Evolutionary conservation across 768 basidiomycete species (phyloP).

Genomic region (Mycena alexandri): DNA sequence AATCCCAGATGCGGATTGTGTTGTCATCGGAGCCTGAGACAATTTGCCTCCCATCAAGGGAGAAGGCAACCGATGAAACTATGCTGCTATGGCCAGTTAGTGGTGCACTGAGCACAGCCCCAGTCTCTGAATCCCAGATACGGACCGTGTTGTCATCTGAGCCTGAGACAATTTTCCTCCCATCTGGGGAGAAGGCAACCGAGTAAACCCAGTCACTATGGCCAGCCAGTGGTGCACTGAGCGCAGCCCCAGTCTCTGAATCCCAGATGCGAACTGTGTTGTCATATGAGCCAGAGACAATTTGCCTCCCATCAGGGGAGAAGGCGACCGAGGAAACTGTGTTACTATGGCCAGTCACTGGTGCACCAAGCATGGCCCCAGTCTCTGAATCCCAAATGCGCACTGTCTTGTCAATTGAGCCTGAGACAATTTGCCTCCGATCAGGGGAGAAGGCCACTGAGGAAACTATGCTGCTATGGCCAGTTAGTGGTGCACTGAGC

Average conservation of each 20-base stretch:
- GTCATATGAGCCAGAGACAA: too few species aligned
- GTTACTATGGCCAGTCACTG: neutral
- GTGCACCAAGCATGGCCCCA: neutral
- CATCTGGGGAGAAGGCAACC: neutral
- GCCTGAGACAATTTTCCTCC: neutral
- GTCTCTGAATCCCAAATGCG: neutral
- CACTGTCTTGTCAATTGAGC: neutral
- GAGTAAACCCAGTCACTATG: neutral
- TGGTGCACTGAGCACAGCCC: neutral
- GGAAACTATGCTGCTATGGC: neutral
- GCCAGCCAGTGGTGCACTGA: too few species aligned
- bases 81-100: neutral
- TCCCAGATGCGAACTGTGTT: too few species aligned
- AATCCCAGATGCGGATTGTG: too few species aligned
- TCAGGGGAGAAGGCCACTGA: neutral
- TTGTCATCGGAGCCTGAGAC: too few species aligned
- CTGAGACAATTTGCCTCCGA: neutral
- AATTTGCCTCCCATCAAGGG: too few species aligned
- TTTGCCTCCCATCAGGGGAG: too few species aligned
- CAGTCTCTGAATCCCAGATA: neutral
- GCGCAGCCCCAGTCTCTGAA: neutral
- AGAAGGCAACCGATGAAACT: too few species aligned
- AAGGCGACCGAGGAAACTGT: neutral
- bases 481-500: neutral
- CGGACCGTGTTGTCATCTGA: neutral